Percentiles rank a stretch among this genome's conserved stretches.
Conservation (phyloP, 164 flowering plant genomes). For the Sextonia rubra region DNA sequence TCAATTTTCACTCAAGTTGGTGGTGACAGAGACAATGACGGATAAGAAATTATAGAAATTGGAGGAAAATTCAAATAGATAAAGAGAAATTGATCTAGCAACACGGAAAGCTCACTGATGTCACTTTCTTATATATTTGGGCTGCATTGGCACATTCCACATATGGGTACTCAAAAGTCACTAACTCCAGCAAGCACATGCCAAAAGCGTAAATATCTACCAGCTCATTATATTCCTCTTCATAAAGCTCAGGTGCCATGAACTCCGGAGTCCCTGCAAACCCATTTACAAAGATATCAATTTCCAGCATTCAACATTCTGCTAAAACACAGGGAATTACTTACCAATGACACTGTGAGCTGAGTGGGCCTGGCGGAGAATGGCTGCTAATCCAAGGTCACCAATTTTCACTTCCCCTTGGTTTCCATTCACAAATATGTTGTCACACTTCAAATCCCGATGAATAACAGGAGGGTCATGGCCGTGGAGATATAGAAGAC, state of each 20-base stretch:
- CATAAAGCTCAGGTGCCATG: constrained; percentile 99
- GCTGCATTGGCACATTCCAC: constrained; percentile 91
- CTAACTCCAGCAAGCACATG: constrained; percentile 93
- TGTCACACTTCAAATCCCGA: constrained; percentile 91
- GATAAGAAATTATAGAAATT: neutral
- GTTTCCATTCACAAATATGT: constrained; percentile 91
- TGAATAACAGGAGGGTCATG: constrained; percentile 93
- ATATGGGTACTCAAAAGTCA: constrained; percentile 95
- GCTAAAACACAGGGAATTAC: neutral
- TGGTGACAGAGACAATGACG: neutral
- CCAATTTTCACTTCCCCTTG: constrained; percentile 96
- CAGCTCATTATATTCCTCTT: constrained; percentile 95
- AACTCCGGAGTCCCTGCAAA: constrained; percentile 86
- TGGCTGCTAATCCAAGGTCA: constrained; percentile 86
- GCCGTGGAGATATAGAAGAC: constrained; percentile 81
- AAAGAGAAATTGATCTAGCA: neutral
- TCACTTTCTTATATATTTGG: constrained; percentile 94
- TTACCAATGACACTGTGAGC: constrained; percentile 95
- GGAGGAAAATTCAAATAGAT: neutral
- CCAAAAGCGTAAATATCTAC: constrained; percentile 99
- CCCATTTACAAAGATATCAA: constrained; percentile 7
- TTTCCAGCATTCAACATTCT: neutral
- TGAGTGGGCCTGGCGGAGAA: constrained; percentile 64
- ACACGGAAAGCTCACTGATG: constrained; percentile 43
- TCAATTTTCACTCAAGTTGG: neutral